phyloP scores from a whole-genome alignment of 805 yeast species.

The Metschnikowia borealis region DNA sequence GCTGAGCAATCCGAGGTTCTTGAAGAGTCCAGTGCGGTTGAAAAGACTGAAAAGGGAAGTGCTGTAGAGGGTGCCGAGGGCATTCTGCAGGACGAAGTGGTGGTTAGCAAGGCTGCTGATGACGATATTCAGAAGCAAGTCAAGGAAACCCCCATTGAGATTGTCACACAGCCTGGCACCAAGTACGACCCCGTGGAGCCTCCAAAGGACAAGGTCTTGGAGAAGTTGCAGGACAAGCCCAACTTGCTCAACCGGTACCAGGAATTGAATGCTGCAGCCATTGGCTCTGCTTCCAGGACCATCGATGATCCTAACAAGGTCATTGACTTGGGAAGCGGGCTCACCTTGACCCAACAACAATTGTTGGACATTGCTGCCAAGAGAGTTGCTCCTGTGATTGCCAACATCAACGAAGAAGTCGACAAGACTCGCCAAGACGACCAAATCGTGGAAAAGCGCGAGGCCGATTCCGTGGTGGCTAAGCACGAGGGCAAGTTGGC shows the following conservation, averaged over 20 bases:
- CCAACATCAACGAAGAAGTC: slow-evolving; percentile 49
- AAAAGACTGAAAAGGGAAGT: neutral
- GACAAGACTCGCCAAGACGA: slow-evolving; percentile 41
- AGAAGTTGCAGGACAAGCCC: slow-evolving; percentile 44
- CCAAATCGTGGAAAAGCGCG: slow-evolving; percentile 37
- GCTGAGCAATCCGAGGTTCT: slow-evolving; percentile 1
- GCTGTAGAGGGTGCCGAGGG: neutral
- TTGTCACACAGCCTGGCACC: slow-evolving; percentile 30
- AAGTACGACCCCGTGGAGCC: slow-evolving; percentile 33
- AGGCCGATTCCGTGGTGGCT: slow-evolving; percentile 33
- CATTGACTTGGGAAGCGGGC: slow-evolving; percentile 52
- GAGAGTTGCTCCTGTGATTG: slow-evolving; percentile 53
- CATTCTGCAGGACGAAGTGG: neutral
- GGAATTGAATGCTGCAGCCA: slow-evolving; percentile 47
- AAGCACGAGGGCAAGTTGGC: slow-evolving; percentile 35
- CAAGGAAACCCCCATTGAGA: slow-evolving; percentile 32
- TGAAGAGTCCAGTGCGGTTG: neutral
- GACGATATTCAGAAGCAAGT: slow-evolving; percentile 27
- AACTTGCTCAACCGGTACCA: slow-evolving; percentile 44
- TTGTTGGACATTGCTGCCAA: slow-evolving; percentile 52
- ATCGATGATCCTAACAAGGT: slow-evolving; percentile 48
- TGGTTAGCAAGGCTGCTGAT: slow-evolving; percentile 15
- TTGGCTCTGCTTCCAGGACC: slow-evolving; percentile 39
- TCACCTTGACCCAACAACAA: slow-evolving; percentile 51
- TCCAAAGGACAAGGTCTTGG: slow-evolving; percentile 36